Evolutionary conservation across 129 eudicot species (phyloP), one percentile per base, ranked within the genome.

Genomic region (Arctium lappa): DNA sequence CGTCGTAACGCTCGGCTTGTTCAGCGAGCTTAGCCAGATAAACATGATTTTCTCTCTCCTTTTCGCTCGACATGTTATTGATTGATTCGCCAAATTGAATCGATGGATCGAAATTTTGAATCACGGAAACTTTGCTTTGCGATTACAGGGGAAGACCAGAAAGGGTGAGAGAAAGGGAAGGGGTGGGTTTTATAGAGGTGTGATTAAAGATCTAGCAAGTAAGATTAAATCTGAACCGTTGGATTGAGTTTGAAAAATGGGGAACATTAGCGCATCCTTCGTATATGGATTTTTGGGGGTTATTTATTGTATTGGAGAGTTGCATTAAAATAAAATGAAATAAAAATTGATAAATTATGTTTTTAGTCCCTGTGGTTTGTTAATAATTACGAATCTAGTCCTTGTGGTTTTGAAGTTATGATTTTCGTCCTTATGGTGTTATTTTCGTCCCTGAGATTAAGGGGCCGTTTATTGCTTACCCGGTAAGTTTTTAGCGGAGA

Each of bases 1-100:
- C 98, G 7, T 92, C 97, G 72, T 92, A 95, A 76, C 98, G 98
- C 73, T 95, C 97, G 75, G 97, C 98, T 87, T 95, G 98, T 87
- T 94, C 98, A n/a, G 97, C 91, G 46, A 92, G 97, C 89, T 94
- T 94, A 22, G 98, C 98, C 91, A 90, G 50, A 87, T 92, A 95
- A 30, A 95, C 98, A 82, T 92, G 98, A 81, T 87, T 91, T 72
- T 89, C 97, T 83, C 98, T 86, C 82, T 95, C 97, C 85, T 89
- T 92, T 31, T 95, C 97, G 37, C 85, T 84, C 82, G 98, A 85
- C 97, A 95, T 92, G 73, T 68, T 86, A 12, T 37, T 62, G 77
- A 69, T 77, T 72, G 73, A 46, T 18, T 69, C 74, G 48, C n/a
- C 3, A 69, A 37, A 56, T 22, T 6, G 62, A 40, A 63, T 78